Evolutionary conservation across 192 early-diverging fungal genomes (phyloP).

Genomic region (Coemansia reversa): DNA sequence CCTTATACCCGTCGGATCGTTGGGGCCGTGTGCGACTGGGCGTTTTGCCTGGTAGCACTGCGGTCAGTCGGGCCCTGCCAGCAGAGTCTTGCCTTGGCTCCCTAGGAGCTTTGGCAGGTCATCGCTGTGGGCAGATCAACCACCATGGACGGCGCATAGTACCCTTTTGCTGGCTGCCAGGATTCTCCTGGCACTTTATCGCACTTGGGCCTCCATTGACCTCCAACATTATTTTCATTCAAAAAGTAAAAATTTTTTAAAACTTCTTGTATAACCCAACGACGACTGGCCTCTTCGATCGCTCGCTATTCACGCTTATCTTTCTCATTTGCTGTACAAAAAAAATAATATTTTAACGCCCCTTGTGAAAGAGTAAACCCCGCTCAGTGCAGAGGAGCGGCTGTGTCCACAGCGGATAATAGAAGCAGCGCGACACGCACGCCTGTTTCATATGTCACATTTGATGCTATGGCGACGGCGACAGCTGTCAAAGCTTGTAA

Average conservation of each 20-base stretch:
- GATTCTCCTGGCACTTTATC: constrained; percentile 13
- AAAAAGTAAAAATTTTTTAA: neutral
- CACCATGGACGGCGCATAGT: constrained; percentile 43
- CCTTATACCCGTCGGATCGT: constrained; percentile 8
- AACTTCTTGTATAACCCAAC: neutral
- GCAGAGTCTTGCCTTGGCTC: neutral
- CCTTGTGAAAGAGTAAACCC: neutral
- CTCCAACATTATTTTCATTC: constrained; percentile 21
- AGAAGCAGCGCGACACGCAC: neutral
- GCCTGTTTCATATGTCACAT: constrained; percentile 17
- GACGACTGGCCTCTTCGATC: neutral
- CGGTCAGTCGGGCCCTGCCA: constrained; percentile 10
- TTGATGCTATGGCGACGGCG: constrained; percentile 27
- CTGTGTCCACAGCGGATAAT: neutral
- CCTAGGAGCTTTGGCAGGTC: neutral
- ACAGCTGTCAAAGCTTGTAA: constrained; percentile 4
- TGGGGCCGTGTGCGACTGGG: constrained; percentile 4
- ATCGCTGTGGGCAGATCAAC: constrained; percentile 1
- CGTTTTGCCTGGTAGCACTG: constrained; percentile 17
- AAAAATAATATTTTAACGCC: too few relatives aligned
- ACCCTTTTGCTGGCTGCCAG: constrained; percentile 23
- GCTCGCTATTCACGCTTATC: neutral
- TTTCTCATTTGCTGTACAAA: neutral
- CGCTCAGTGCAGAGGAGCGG: neutral
- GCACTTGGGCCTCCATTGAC: constrained; percentile 46